Percentiles rank a stretch among this genome's conserved stretches.
phyloP scores from a whole-genome alignment of 2,329 filamentous ascomycete genomes.

The Xylariaceae sp. region DNA sequence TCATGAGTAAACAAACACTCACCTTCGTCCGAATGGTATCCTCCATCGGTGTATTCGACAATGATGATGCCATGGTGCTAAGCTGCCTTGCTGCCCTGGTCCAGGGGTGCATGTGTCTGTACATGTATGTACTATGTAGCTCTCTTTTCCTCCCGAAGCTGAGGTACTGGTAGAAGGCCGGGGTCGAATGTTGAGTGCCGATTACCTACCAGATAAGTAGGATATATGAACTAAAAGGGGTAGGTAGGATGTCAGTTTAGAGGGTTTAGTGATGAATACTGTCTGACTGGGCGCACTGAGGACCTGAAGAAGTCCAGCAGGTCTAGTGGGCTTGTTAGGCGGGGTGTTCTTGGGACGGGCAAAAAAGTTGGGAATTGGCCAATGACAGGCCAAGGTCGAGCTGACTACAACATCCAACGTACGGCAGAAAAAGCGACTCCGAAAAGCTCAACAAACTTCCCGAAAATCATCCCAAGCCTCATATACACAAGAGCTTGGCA shows the following conservation, averaged over 20 bases:
- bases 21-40: slow-evolving; percentile 84
- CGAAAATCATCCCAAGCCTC: background rate
- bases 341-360: slow-evolving; percentile 4
- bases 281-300: no score
- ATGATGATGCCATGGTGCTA: slow-evolving; percentile 40
- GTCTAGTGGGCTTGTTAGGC: no score
- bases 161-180: slow-evolving; percentile 12
- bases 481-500: slow-evolving; percentile 2
- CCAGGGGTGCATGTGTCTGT: slow-evolving; percentile 46
- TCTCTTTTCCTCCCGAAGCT: background rate
- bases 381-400: slow-evolving; percentile 6
- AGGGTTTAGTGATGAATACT: slow-evolving; percentile 16
- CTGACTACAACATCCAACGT: no score
- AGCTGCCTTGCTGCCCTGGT: slow-evolving; percentile 42
- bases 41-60: slow-evolving; percentile 77
- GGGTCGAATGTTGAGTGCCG: slow-evolving; percentile 15
- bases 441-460: slow-evolving; percentile 26
- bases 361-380: slow-evolving; percentile 26
- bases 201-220: slow-evolving; percentile 18
- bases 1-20: slow-evolving; percentile 11
- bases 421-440: slow-evolving; percentile 30
- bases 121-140: slow-evolving; percentile 54
- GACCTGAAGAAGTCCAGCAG: no score
- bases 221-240: no score
- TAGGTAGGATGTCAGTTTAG: slow-evolving; percentile 8